Base-by-base conservation (phyloP, 176 grass and related monocot genomes). In the Dactylis glomerata region DNA sequence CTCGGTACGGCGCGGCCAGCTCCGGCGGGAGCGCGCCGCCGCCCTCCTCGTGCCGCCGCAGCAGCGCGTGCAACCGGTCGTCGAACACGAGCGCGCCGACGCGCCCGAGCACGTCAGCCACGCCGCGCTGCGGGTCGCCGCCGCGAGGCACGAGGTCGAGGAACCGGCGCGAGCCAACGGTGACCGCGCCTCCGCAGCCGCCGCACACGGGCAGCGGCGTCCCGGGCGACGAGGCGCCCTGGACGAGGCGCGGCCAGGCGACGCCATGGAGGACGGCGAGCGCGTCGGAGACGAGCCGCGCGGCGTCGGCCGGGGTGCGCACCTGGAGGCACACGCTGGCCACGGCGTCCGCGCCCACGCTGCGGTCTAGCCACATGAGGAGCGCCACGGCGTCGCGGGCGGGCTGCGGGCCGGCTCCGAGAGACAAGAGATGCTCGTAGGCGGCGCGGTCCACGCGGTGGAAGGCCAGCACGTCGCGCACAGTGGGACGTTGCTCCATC, bases 301-400 rank as follows among this genome's bases (percentile, higher is more conserved):
- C 91, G 31, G 90, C 68, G 75, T 40, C 46, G 37, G 7, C 0
- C 6, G 36, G 76, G 76, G 83, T 84, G 50, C 10, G 58, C 27
- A 88, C 38, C 3, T 22, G 1, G 38, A 17, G 3, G 42, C 62
- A 36, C 52, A 91, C 71, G 69, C 70, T 58, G 34, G 23, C 20
- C 30, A 85, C 63, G 67, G 89, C 81, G 65, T 98, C 89, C 19
- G 54, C 58, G 72, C 62, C 41, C 32, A 28, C 64, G 42, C 19
- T 1, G 55, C 57, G 80, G 76, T 95, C 83, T 32, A 93, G 47
- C 96, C 93, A 98, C 82, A 95, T 95, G 76, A 95, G 87, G 11
- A 98, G 87, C 47, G 91, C 87, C 11, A 98, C 89, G 19, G 85
- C 80, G 28, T 93, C 89, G 68, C 91, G 91, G 24, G 92, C 89